Evolutionary conservation across 1,139 yeast species (phyloP), one percentile per base, ranked within the genome.

Genomic region (Hanseniaspora uvarum): DNA sequence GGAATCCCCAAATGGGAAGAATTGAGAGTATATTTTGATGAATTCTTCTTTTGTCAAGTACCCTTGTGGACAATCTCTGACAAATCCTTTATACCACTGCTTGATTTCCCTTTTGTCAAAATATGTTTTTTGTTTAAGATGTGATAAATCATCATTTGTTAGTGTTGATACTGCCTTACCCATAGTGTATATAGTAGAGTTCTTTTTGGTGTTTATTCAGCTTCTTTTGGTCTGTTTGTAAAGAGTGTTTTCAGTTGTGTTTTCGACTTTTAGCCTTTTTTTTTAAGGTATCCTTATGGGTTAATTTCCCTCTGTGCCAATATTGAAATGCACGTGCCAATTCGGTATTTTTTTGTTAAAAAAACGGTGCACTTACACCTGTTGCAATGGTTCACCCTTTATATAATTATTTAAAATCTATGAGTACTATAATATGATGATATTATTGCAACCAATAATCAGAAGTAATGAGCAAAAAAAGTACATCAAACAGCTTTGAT

Each of bases 1-100:
- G 0, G 98, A 96, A 63, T 92, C 96, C 1, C 99, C 99, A 72
- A 94, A 94, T 21, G 99, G 99, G 72, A 94, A 94, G 68, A 89
- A 94, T 65, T 92, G 97, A 67, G 86, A 87, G 71, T 88, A 94
- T 21, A 92, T 89, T 67, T 86, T 86, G 59, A 86, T 81, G 67
- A 94, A 88, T 65, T 92, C 97, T 54, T 84, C 86, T 63, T 84
- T 85, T 10, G 88, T 80, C 45, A 94, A 73, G 65, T 84, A 92
- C 0, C 98, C 98, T 46, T 80, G 76, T 0, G 97, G 97, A 67
- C 96, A 89, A 65, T 94, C 98, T 63, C 96, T 77, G 49, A 85
- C 73, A 63, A 92, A 92, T 4, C 97, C 97, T 67, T 88, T 89
- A 68, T 89, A 92, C 98, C 98, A 92, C 65, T 89, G 98, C 67